A percentile compares a stretch with the other conserved stretches of the same genome.
Evolutionary conservation across 1,284 basidiomycete genomes (phyloP).

Genomic region (Termitomyces sp.): DNA sequence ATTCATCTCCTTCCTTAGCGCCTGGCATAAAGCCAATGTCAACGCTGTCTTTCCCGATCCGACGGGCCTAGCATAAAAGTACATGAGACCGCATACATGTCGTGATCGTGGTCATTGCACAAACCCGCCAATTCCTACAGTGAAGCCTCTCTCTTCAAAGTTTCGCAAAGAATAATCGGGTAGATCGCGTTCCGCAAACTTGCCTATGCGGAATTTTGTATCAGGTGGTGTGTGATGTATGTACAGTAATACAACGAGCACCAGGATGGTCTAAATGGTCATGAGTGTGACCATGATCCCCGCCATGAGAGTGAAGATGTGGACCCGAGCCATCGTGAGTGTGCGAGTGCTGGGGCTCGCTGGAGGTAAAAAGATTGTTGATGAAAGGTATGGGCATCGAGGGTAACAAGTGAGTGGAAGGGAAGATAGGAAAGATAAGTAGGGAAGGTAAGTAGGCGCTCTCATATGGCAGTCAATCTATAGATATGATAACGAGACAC

Average conservation of each 20-base stretch:
- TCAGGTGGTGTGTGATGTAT: neutral
- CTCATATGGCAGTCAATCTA: too few species aligned
- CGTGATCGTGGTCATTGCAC: conserved; percentile 19
- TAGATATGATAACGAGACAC: too few species aligned
- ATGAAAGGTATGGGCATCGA: conserved; percentile 67
- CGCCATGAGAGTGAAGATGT: conserved; percentile 42
- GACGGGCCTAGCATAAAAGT: conserved; percentile 62
- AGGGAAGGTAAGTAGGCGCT: too few species aligned
- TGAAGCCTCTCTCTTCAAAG: conserved; percentile 93
- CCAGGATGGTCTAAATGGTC: conserved; percentile 86
- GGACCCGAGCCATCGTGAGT: conserved; percentile 29
- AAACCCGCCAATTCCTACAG: conserved; percentile 94
- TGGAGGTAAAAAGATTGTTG: conserved; percentile 50
- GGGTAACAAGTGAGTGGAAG: neutral
- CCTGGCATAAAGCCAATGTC: conserved; percentile 87
- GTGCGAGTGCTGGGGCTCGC: conserved; percentile 35
- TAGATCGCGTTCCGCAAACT: conserved; percentile 88
- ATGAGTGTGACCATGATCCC: conserved; percentile 56
- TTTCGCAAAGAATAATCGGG: conserved; percentile 83
- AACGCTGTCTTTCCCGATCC: conserved; percentile 98
- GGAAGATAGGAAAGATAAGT: neutral
- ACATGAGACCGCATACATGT: conserved; percentile 1
- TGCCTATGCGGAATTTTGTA: conserved; percentile 50
- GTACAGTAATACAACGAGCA: conserved; percentile 23
- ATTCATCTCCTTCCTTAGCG: conserved; percentile 80